These are phyloP conservation scores for Suillus alpinus DNA, from an alignment of 768 basidiomycete genomes.

Conservation along the genomic window DNA sequence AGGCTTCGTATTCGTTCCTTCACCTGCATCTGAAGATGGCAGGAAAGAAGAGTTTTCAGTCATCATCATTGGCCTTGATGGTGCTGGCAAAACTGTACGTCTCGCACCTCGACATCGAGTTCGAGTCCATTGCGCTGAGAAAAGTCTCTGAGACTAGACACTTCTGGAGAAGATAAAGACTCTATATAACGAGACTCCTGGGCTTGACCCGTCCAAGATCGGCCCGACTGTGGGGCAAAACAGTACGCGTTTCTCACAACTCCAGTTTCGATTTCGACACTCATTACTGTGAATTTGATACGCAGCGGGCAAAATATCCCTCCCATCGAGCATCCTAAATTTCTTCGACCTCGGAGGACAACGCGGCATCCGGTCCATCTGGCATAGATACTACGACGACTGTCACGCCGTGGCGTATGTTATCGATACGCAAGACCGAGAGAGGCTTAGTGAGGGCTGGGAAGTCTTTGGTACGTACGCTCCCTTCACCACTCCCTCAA, in stretches of 20 bases:
- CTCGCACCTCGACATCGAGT: background rate
- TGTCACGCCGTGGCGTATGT: conserved; percentile 97
- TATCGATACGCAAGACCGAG: conserved; percentile 89
- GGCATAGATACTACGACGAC: conserved; percentile 93
- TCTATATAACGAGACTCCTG: conserved; percentile 81
- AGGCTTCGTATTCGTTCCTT: conserved; percentile 4
- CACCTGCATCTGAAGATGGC: conserved; percentile 9
- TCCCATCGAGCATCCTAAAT: conserved; percentile 84
- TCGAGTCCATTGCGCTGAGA: conserved; percentile 4
- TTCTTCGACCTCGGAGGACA: conserved; percentile 97
- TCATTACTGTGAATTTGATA: background rate
- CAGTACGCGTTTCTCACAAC: conserved; percentile 50
- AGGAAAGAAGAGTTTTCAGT: conserved; percentile 92
- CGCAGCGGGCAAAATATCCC: conserved; percentile 85
- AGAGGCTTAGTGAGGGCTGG: conserved; percentile 91
- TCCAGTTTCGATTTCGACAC: background rate
- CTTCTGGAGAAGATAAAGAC: conserved; percentile 93
- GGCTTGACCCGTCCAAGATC: conserved; percentile 90
- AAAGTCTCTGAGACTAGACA: conserved; percentile 45
- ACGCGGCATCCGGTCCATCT: conserved; percentile 88
- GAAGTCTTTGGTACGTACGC: conserved; percentile 83
- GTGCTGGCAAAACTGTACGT: conserved; percentile 85
- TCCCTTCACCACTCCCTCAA: background rate
- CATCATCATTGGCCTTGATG: conserved; percentile 91
- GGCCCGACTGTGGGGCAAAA: conserved; percentile 97